These are phyloP conservation scores for Pharus latifolius DNA, from an alignment of 176 grass and related monocot species.

Conservation along the genomic window DNA sequence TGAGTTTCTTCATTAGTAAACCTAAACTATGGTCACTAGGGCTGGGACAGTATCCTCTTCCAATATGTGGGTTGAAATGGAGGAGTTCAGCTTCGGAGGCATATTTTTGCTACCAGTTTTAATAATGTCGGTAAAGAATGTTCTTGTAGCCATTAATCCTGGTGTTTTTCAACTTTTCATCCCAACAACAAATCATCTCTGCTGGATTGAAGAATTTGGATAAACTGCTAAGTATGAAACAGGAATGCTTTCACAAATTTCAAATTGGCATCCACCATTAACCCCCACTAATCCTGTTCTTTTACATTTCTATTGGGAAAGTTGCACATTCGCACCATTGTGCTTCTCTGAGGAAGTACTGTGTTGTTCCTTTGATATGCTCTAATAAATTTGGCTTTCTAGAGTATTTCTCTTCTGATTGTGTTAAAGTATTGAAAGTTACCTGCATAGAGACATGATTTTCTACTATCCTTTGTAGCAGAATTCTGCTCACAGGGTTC, in stretches of 20 bases:
- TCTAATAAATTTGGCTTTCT: not conserved
- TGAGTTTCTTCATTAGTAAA: not conserved
- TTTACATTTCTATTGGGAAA: not conserved
- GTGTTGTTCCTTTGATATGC: conserved; percentile 11
- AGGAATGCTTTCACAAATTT: not conserved
- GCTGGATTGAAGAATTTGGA: not conserved
- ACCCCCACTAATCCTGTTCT: not conserved
- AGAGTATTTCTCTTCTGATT: no score
- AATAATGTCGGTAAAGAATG: not conserved
- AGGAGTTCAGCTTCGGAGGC: not conserved
- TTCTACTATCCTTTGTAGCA: no score
- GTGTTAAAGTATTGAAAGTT: no score
- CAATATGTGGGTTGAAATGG: not conserved
- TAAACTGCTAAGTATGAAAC: conserved; percentile 3
- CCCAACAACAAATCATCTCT: not conserved
- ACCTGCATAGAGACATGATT: no score
- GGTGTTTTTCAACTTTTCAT: not conserved
- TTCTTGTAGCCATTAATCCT: conserved; percentile 2
- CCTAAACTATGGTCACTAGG: not conserved
- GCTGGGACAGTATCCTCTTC: not conserved
- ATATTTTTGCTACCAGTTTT: not conserved
- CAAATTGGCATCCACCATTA: not conserved
- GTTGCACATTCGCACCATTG: not conserved
- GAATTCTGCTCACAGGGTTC: no score
- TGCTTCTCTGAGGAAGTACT: no score